Evolutionary conservation across 2,329 filamentous ascomycete species (phyloP).

Genomic region (Ceratocystis papillata): DNA sequence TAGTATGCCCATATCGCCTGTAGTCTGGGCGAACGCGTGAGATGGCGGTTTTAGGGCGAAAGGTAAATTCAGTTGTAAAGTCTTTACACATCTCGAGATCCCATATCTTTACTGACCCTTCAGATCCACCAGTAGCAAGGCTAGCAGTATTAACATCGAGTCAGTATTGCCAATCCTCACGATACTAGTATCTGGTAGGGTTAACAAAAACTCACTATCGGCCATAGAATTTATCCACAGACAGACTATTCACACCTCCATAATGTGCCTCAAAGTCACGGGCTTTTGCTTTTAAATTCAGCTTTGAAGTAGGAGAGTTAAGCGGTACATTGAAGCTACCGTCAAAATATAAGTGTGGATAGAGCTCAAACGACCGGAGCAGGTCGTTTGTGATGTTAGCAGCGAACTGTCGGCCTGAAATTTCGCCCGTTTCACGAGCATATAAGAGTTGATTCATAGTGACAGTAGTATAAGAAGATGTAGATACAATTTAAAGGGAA

Average conservation of each 20-base stretch:
- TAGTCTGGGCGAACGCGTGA: slow-evolving; percentile 34
- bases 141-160: slow-evolving; percentile 34
- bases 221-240: slow-evolving; percentile 72
- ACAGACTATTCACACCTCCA: slow-evolving; percentile 66
- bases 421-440: slow-evolving; percentile 60
- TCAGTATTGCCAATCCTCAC: not conserved
- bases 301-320: not conserved
- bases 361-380: slow-evolving; percentile 57
- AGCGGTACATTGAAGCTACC: slow-evolving; percentile 32
- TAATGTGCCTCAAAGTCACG: slow-evolving; percentile 50
- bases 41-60: slow-evolving; percentile 44
- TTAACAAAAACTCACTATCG: slow-evolving; percentile 44
- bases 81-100: slow-evolving; percentile 57
- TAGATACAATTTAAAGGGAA: not conserved
- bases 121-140: slow-evolving; percentile 73
- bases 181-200: not conserved
- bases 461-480: not conserved
- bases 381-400: slow-evolving; percentile 54
- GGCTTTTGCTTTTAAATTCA: not conserved
- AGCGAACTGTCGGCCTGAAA: slow-evolving; percentile 53
- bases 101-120: slow-evolving; percentile 78
- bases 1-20: slow-evolving; percentile 42
- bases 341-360: slow-evolving; percentile 58
- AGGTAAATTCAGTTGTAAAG: slow-evolving; percentile 38
- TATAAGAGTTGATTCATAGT: slow-evolving; percentile 64